phyloP scores from a whole-genome alignment of 495 filamentous ascomycete species.

The Daldinia grandis region DNA sequence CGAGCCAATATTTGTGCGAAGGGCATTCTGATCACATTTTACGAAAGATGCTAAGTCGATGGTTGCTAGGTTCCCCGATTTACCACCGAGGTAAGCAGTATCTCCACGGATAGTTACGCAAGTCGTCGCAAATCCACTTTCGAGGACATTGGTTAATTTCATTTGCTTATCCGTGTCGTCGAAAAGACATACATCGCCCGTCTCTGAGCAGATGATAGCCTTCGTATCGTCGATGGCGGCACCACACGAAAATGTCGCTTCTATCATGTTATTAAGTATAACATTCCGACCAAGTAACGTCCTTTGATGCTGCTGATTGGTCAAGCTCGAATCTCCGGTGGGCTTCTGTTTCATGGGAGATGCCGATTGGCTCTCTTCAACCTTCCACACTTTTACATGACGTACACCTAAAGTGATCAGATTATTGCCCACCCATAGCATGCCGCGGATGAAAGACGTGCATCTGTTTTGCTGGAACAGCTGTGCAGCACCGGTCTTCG shows the following conservation, averaged over 20 bases:
- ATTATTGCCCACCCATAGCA: slow-evolving; percentile 83
- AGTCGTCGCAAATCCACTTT: slow-evolving; percentile 68
- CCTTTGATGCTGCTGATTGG: slow-evolving; percentile 52
- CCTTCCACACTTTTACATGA: slow-evolving; percentile 93
- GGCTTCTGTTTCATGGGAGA: slow-evolving; percentile 60
- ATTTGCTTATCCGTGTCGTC: slow-evolving; percentile 78
- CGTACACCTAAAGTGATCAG: slow-evolving; percentile 78
- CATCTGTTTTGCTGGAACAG: slow-evolving; percentile 95
- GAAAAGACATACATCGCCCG: slow-evolving; percentile 77
- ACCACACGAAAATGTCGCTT: slow-evolving; percentile 83
- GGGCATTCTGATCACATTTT: slow-evolving; percentile 38
- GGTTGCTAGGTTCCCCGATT: slow-evolving; percentile 53
- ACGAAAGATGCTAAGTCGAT: slow-evolving; percentile 53
- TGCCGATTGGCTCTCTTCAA: slow-evolving; percentile 65
- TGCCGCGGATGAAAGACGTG: slow-evolving; percentile 79
- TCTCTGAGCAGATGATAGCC: slow-evolving; percentile 75
- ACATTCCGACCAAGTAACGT: slow-evolving; percentile 71
- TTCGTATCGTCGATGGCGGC: slow-evolving; percentile 74
- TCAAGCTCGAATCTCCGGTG: slow-evolving; percentile 50
- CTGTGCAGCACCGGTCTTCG: slow-evolving; percentile 82
- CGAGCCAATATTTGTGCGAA: slow-evolving; percentile 43
- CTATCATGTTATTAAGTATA: slow-evolving; percentile 78
- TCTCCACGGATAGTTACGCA: slow-evolving; percentile 63
- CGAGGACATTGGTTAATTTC: slow-evolving; percentile 69
- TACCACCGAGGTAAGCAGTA: slow-evolving; percentile 54